Conservation (phyloP, 2,329 filamentous ascomycete species). For the Aspergillus persii region DNA sequence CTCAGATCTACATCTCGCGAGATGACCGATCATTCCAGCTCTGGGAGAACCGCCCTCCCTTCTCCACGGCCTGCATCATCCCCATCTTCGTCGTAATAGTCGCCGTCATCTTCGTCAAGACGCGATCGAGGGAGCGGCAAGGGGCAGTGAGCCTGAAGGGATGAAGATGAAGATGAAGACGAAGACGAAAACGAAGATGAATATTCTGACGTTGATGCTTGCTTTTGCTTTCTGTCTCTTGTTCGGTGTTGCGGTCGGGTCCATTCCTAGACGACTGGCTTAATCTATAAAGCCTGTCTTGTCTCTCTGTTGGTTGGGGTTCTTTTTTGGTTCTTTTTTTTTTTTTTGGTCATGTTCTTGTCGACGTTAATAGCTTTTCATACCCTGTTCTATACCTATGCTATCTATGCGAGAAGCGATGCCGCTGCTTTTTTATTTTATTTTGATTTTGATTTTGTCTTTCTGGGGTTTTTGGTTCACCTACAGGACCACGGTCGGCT, state of each 20-base stretch:
- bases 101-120: neutral
- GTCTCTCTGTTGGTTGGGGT: no score
- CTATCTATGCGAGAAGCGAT: neutral
- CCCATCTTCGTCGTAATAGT: neutral
- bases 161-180: neutral
- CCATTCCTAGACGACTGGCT: no score
- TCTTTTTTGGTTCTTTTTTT: no score
- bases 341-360: neutral
- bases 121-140: neutral
- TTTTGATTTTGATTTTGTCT: neutral
- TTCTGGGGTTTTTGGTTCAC: neutral
- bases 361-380: neutral
- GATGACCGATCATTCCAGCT: neutral
- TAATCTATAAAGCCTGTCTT: no score
- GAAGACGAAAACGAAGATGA: no score
- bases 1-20: neutral
- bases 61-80: neutral
- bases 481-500: neutral
- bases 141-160: neutral
- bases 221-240: no score
- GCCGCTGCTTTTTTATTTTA: neutral
- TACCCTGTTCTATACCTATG: neutral
- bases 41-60: neutral
- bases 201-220: no score
- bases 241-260: no score